phyloP scores from a whole-genome alignment of 495 filamentous ascomycete species.

The Aspergillus heteromorphus region DNA sequence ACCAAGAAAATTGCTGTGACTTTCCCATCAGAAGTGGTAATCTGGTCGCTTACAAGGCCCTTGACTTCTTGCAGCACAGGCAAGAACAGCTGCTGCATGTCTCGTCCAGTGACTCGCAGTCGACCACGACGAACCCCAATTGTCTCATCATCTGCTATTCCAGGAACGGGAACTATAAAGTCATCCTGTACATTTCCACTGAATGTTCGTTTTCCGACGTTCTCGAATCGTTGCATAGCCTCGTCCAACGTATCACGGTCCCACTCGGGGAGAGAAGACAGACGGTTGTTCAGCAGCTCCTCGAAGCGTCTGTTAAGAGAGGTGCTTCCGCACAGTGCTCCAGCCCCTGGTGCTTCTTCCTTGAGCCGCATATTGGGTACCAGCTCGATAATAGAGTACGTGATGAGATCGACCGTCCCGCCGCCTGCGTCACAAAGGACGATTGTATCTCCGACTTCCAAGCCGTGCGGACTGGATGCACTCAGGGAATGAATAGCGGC shows the following conservation, averaged over 20 bases:
- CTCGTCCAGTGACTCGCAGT: conserved; percentile 10
- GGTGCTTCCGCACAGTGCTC: conserved; percentile 61
- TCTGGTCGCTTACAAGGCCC: conserved; percentile 18
- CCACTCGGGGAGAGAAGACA: conserved; percentile 25
- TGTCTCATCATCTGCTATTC: conserved; percentile 11
- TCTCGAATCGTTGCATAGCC: conserved; percentile 20
- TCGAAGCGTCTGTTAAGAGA: conserved; percentile 68
- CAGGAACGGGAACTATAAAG: conserved; percentile 21
- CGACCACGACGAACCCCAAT: conserved; percentile 16
- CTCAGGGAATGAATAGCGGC: conserved; percentile 69
- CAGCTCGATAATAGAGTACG: conserved; percentile 32
- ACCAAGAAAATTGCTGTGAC: conserved; percentile 58
- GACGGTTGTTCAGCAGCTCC: conserved; percentile 54
- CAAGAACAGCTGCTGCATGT: conserved; percentile 19
- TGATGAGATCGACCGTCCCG: conserved; percentile 70
- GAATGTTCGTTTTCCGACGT: conserved; percentile 17
- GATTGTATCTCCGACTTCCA: conserved; percentile 61
- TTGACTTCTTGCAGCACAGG: conserved; percentile 17
- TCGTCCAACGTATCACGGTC: conserved; percentile 16
- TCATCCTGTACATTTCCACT: conserved; percentile 7
- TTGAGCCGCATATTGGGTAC: conserved; percentile 45
- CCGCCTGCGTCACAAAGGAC: conserved; percentile 73
- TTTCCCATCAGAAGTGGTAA: conserved; percentile 4
- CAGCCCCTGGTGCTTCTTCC: conserved; percentile 59
- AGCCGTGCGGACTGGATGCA: conserved; percentile 57